phyloP scores from a whole-genome alignment of 129 eudicot genomes.

The Cynara cardunculus region DNA sequence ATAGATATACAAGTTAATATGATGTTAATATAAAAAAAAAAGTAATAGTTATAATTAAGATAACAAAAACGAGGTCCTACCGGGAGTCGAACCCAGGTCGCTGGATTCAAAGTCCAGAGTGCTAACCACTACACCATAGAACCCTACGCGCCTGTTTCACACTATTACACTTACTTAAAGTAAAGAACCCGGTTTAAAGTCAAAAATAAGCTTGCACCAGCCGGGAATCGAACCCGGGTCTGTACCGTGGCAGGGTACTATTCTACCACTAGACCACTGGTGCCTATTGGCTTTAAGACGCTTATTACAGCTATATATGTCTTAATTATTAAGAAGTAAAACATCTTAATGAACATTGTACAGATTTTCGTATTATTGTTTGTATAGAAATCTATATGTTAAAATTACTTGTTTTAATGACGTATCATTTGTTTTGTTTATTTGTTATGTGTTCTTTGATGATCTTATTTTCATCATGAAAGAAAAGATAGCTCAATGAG shows the following conservation, averaged over 20 bases:
- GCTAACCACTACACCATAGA: slow-evolving; percentile 99
- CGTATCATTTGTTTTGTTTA: too few species aligned
- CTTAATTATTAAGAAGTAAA: too few species aligned
- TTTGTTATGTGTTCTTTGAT: too few species aligned
- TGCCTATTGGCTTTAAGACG: slow-evolving; percentile 28
- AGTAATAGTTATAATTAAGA: too few species aligned
- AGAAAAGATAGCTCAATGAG: too few species aligned
- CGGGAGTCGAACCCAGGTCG: slow-evolving; percentile 99
- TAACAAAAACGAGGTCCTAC: slow-evolving; percentile 70
- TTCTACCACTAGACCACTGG: slow-evolving; percentile 99
- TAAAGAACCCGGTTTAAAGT: neutral
- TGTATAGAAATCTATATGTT: too few species aligned
- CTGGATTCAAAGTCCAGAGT: slow-evolving; percentile 99
- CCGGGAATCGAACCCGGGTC: slow-evolving; percentile 99
- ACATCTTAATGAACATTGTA: too few species aligned
- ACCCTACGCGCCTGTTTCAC: slow-evolving; percentile 17
- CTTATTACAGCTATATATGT: neutral
- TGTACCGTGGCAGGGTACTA: slow-evolving; percentile 99
- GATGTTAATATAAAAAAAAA: too few species aligned
- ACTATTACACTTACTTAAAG: neutral
- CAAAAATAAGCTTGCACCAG: slow-evolving; percentile 48
- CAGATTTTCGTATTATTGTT: too few species aligned
- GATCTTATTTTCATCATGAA: too few species aligned
- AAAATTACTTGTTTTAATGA: too few species aligned
- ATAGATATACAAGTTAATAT: too few species aligned